Base-by-base conservation (phyloP, 306 rosid species). In the Vicia sativa region DNA sequence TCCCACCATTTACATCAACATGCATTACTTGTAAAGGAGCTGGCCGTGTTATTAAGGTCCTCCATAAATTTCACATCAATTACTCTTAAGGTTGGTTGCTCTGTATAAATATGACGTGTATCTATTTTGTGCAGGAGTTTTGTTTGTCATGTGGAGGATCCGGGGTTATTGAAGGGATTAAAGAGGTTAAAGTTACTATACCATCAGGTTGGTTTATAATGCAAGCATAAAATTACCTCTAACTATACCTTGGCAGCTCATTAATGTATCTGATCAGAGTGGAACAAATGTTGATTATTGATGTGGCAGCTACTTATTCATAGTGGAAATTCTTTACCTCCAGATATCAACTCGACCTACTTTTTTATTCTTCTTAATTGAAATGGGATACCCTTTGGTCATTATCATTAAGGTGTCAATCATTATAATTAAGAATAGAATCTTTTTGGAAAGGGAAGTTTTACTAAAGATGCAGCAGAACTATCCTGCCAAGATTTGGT, bases 1-100 rank as follows among this genome's bases (percentile, higher is more conserved):
- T 93, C 78, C 96, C 96, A 39, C 99, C 99, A 65, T 93, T 93
- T 78, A 88, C 96, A 25, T 85, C 99, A 44, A 86, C 90, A 37
- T 93, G 99, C 86, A 80, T 74, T 74, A 83, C 95, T 41, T 93
- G 99, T 74, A 90, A 80, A 82, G 97, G 96, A 73, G 79, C 87
- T 9, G 97, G 99, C 68, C 85, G 58, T 18, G 68, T 93, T 53
- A 84, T 87, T 43, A 76, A 85, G 99, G 99, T 90, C 55, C 62
- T 75, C 41, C 38, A 66, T 52, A 58, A 68, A 49, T 66, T 65
- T 49, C 62, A 67, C 57, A 29, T 37, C 39, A 49, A 72, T 15
- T 54, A 64, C 19, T 34, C 50, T 49, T 74, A 38, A 54, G 62
- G 65, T 62, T 57, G 62, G 62, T 61, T 76, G 21, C 53, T 71